Conservation (phyloP, 2,329 filamentous ascomycete genomes). For the Fonsecaea pedrosoi region DNA sequence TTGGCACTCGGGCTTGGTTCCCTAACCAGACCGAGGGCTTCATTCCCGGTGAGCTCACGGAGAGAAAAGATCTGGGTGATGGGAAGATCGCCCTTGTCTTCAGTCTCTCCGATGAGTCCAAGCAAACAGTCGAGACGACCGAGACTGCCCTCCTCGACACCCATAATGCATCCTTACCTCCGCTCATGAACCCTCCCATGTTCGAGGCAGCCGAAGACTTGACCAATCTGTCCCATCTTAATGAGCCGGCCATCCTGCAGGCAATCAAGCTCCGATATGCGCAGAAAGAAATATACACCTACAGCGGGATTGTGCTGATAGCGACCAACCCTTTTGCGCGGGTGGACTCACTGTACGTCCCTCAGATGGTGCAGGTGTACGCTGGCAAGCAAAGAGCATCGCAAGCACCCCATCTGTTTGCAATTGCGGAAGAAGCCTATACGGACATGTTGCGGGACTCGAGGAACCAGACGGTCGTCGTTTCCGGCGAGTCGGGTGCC, state of each 20-base stretch:
- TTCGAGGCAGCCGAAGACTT: constrained; percentile 98
- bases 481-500: constrained; percentile 98
- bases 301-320: constrained; percentile 97
- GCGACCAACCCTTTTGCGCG: constrained; percentile 97
- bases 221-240: constrained; percentile 95
- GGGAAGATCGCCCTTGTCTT: constrained; percentile 78
- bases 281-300: constrained; percentile 99
- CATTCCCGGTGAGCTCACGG: constrained; percentile 92
- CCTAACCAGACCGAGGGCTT: constrained; percentile 94
- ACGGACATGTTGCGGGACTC: constrained; percentile 96
- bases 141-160: constrained; percentile 76
- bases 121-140: constrained; percentile 81
- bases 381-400: constrained; percentile 95
- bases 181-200: constrained; percentile 97
- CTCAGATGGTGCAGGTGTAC: constrained; percentile 99
- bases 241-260: constrained; percentile 97
- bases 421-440: constrained; percentile 98
- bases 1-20: constrained; percentile 98
- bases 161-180: constrained; percentile 75
- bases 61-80: constrained; percentile 81
- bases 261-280: constrained; percentile 96
- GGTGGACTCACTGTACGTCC: constrained; percentile 97
- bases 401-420: constrained; percentile 96
- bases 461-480: constrained; percentile 97
- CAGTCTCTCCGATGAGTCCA: constrained; percentile 81